Conservation (phyloP, 2,329 filamentous ascomycete genomes). For the Exophiala sp. region DNA sequence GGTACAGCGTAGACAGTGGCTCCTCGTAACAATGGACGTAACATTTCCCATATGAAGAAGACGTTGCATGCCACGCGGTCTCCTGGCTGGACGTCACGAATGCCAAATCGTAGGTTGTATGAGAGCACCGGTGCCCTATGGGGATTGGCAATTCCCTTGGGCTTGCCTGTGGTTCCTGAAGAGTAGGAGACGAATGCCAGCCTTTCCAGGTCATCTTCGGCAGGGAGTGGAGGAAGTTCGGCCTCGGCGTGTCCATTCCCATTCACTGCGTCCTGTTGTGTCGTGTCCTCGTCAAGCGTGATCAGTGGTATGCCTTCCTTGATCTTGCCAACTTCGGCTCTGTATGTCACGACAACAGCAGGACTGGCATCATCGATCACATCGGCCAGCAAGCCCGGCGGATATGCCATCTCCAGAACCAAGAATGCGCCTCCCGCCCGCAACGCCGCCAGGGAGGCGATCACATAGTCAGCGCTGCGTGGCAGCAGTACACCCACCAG, state of each 20-base stretch:
- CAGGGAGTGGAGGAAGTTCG: conserved; percentile 48
- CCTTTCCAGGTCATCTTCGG: conserved; percentile 63
- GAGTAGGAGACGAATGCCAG: conserved; percentile 77
- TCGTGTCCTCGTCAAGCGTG: conserved; percentile 43
- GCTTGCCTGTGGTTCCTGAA: conserved; percentile 68
- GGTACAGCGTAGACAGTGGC: conserved; percentile 70
- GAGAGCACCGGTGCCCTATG: conserved; percentile 68
- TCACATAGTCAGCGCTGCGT: conserved; percentile 71
- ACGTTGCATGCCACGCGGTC: conserved; percentile 83
- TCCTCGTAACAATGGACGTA: conserved; percentile 68
- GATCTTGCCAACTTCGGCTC: conserved; percentile 59
- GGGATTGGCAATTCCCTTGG: conserved; percentile 77
- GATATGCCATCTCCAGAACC: conserved; percentile 73
- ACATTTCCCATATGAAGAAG: conserved; percentile 80
- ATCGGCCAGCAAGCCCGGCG: conserved; percentile 65
- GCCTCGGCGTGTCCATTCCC: conserved; percentile 30
- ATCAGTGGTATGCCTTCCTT: conserved; percentile 59
- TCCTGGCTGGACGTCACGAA: conserved; percentile 64
- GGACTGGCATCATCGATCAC: conserved; percentile 71
- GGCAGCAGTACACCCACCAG: conserved; percentile 70
- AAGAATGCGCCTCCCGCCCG: conserved; percentile 74
- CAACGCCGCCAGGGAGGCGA: conserved; percentile 70
- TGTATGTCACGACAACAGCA: conserved; percentile 63
- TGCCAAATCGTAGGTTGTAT: conserved; percentile 64
- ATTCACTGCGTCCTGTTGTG: conserved; percentile 29